These are phyloP conservation scores for Daldinia bambusicola DNA, from an alignment of 495 filamentous ascomycete species.

Conservation along the genomic window DNA sequence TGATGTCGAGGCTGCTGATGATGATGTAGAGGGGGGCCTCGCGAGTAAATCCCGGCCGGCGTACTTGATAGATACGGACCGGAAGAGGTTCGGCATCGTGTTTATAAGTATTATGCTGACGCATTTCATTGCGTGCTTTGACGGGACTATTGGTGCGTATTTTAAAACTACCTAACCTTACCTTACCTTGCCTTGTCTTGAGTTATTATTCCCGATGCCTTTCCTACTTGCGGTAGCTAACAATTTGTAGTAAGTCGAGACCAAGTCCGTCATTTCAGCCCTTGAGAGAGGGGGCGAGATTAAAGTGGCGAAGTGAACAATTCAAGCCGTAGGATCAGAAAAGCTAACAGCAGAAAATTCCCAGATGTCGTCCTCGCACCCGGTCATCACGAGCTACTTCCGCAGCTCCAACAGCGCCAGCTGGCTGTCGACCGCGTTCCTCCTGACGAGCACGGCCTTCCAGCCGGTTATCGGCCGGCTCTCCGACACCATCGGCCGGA, in stretches of 20 bases:
- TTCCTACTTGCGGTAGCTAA: background rate
- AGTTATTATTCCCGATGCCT: background rate
- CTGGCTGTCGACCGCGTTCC: constrained; percentile 82
- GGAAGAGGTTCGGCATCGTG: constrained; percentile 52
- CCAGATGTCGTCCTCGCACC: constrained; percentile 79
- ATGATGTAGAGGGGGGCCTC: background rate
- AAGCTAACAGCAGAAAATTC: background rate
- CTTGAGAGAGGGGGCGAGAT: background rate
- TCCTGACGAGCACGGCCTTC: constrained; percentile 79
- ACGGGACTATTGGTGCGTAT: constrained; percentile 66
- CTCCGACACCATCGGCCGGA: constrained; percentile 79
- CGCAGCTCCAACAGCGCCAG: constrained; percentile 77
- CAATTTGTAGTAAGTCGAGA: background rate
- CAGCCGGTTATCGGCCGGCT: constrained; percentile 77
- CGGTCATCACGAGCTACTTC: constrained; percentile 84
- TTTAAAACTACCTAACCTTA: background rate
- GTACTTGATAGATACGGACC: constrained; percentile 52
- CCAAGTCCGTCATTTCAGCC: background rate
- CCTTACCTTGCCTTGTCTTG: too few relatives aligned
- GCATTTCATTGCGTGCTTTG: constrained; percentile 66
- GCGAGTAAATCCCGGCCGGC: constrained; percentile 20
- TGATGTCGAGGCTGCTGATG: constrained; percentile 13
- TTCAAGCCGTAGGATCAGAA: background rate
- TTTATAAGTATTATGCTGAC: constrained; percentile 52
- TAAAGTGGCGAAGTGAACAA: background rate